Evolutionary conservation across 495 filamentous ascomycete genomes (phyloP), one percentile per base, ranked within the genome.

Genomic region (Chaetomium tenue): DNA sequence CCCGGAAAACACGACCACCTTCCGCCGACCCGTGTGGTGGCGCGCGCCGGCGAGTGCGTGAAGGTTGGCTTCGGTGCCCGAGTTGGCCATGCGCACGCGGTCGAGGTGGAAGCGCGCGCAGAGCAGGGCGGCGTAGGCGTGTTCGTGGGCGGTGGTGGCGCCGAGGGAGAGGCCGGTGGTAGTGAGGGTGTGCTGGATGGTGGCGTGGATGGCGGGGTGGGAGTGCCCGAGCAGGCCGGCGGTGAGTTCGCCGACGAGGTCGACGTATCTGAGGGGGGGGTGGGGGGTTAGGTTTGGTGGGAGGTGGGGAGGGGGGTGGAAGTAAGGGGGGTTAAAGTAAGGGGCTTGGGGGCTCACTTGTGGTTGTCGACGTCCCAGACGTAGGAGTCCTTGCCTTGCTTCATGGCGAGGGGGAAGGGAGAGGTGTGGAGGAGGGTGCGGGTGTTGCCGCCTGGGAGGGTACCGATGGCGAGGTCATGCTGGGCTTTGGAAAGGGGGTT

Each of bases 381-480:
- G 25, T 65, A 74, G 58, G 71, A 72, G 2, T 62, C 79, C 62
- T 74, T 65, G 30, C 78, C 81, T 26, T 60, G 76, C 58, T 67
- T 71, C 72, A 82, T 76, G 66, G 72, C 73, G 18, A 88, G 61
- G 0, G 85, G 85, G 62, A 86, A 88, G 0, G 86, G 86, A 4
- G 69, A 70, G n/a, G 77, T 78, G 71, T 87, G 79, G 0, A 88
- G 75, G 2, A 86, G 73, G 3, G 81, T 83, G 20, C 86, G 75
- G 15, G 86, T 88, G 67, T 88, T 88, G 47, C 86, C 86, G 18
- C 86, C 86, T 0, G 86, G 86, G 5, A 87, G 71, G 47, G 73
- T 68, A 39, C 74, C 39, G 23, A 71, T 61, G 22, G 82, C 81
- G 39, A 72, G 61, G 20, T 76, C 69, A 53, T 81, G 75, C 8